Evolutionary conservation across 768 basidiomycete species (phyloP).

Genomic region (Gymnopilus junonius): DNA sequence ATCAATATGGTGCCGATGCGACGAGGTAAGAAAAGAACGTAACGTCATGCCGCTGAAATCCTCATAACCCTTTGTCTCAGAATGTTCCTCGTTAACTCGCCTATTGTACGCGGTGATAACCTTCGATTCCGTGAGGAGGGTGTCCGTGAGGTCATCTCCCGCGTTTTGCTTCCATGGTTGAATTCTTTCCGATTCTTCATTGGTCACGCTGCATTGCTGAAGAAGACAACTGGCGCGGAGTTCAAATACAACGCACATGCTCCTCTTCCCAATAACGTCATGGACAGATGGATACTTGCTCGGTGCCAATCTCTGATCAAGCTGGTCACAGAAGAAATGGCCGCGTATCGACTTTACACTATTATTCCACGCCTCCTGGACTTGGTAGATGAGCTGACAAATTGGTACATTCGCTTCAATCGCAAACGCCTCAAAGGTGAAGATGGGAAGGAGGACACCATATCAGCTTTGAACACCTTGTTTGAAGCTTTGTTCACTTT

Average conservation of each 20-base stretch:
- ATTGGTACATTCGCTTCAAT: slow-evolving; percentile 99
- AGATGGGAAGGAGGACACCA: slow-evolving; percentile 86
- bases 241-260: slow-evolving; percentile 92
- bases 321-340: slow-evolving; percentile 93
- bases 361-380: slow-evolving; percentile 94
- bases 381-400: slow-evolving; percentile 94
- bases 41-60: background rate
- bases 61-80: slow-evolving; percentile 39
- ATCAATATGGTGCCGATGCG: slow-evolving; percentile 94
- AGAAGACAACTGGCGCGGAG: slow-evolving; percentile 75
- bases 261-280: slow-evolving; percentile 85
- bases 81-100: slow-evolving; percentile 99
- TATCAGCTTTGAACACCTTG: slow-evolving; percentile 89
- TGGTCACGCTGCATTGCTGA: slow-evolving; percentile 87
- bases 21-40: slow-evolving; percentile 61
- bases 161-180: slow-evolving; percentile 97
- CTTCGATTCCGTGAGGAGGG: slow-evolving; percentile 98
- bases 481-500: slow-evolving; percentile 96
- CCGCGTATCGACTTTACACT: slow-evolving; percentile 95
- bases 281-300: slow-evolving; percentile 99
- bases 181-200: slow-evolving; percentile 99
- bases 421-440: slow-evolving; percentile 95
- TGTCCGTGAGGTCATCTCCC: slow-evolving; percentile 93
- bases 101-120: slow-evolving; percentile 97
- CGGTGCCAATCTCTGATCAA: slow-evolving; percentile 97